Evolutionary conservation across 257 asterid genomes (phyloP).

Genomic region (Nicotiana paniculata): DNA sequence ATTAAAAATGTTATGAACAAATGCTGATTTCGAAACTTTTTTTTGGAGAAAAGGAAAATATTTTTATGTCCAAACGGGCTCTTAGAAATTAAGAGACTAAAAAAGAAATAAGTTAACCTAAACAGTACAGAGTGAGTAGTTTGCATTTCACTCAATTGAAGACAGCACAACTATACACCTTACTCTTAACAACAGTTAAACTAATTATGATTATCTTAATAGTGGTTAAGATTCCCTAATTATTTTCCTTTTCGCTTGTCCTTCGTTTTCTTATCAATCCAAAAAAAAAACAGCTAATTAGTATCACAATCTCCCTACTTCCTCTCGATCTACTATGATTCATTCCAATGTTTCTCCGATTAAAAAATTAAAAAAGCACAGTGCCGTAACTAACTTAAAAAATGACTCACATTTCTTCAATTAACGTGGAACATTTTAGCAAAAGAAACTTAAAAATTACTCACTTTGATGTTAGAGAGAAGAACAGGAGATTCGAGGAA

Average conservation of each 20-base stretch:
- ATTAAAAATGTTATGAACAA: too few relatives aligned
- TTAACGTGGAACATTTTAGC: neutral
- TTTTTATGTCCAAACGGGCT: too few relatives aligned
- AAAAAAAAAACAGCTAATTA: constrained; percentile 6
- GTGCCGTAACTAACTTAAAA: neutral
- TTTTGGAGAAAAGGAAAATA: too few relatives aligned
- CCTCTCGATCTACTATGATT: neutral
- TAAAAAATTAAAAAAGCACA: neutral
- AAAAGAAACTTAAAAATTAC: neutral
- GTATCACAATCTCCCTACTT: neutral
- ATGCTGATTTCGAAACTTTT: too few relatives aligned
- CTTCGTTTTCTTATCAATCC: constrained; percentile 8
- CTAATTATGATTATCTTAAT: neutral
- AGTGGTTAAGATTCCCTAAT: neutral
- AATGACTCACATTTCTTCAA: neutral
- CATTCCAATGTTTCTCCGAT: neutral
- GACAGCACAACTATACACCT: constrained; percentile 13
- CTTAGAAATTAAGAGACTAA: too few relatives aligned
- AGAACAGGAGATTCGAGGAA: constrained; percentile 94
- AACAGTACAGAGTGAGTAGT: neutral
- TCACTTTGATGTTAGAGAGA: constrained; percentile 86
- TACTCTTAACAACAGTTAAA: neutral
- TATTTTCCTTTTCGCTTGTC: neutral
- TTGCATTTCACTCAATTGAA: constrained; percentile 1
- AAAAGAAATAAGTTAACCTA: too few relatives aligned